phyloP scores from a whole-genome alignment of 768 basidiomycete genomes.

The Cystobasidium onofrii region DNA sequence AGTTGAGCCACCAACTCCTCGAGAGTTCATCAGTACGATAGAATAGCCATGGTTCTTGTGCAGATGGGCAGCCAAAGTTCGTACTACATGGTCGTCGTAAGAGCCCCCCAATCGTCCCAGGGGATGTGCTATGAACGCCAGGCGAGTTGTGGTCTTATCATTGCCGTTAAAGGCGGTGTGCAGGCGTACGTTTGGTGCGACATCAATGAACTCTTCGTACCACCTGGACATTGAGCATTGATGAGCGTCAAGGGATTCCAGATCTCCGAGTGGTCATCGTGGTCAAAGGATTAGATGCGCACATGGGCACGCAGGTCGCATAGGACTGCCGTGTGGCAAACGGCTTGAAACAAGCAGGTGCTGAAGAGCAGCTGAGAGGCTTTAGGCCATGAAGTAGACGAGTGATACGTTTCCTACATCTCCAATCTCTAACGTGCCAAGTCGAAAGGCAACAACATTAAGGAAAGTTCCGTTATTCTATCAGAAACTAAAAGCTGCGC shows the following conservation, averaged over 20 bases:
- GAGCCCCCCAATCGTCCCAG: constrained; percentile 4
- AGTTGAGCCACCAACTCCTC: constrained; percentile 28
- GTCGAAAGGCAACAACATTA: no score
- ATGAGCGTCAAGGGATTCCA: no score
- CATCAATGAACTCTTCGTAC: background rate
- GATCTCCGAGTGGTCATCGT: no score
- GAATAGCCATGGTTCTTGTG: constrained; percentile 1
- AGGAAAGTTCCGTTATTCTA: background rate
- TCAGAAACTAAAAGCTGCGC: background rate
- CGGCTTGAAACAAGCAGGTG: no score
- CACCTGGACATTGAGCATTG: background rate
- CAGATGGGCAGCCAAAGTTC: constrained; percentile 2
- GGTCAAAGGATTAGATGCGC: no score
- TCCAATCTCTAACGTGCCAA: no score
- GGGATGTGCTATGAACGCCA: constrained; percentile 30
- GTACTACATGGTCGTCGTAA: constrained; percentile 15
- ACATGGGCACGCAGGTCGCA: no score
- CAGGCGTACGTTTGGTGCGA: background rate
- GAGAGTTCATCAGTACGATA: constrained; percentile 26
- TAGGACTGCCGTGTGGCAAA: no score
- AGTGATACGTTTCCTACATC: no score
- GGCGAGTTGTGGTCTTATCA: background rate
- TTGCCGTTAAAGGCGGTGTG: background rate
- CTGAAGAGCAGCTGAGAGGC: no score
- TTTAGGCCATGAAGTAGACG: no score